Conservation (phyloP, 2,329 filamentous ascomycete genomes). For the Exophiala aquamarina region DNA sequence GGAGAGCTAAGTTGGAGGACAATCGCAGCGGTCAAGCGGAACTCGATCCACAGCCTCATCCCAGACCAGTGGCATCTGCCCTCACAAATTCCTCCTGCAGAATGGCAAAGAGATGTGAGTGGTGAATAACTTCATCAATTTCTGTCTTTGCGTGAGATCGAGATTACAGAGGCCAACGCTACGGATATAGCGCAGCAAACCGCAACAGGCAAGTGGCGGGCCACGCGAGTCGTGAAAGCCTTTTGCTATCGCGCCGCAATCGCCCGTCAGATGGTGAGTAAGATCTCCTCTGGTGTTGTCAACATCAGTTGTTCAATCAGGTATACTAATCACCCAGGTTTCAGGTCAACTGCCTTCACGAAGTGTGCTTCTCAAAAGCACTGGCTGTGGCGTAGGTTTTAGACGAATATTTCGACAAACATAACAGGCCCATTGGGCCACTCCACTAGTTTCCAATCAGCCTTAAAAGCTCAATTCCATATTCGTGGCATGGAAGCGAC, state of each 20-base stretch:
- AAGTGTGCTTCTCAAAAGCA: constrained; percentile 48
- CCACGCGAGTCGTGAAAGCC: constrained; percentile 25
- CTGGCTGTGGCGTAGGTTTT: constrained; percentile 58
- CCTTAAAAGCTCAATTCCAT: constrained; percentile 22
- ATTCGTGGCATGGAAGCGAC: constrained; percentile 29
- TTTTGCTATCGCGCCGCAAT: constrained; percentile 42
- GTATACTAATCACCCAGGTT: too few species aligned
- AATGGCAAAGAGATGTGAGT: constrained; percentile 56
- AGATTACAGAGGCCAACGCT: constrained; percentile 61
- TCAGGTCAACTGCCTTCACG: constrained; percentile 30
- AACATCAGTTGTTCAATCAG: too few species aligned
- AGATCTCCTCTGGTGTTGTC: too few species aligned
- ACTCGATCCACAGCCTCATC: constrained; percentile 52
- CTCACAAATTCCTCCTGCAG: constrained; percentile 44
- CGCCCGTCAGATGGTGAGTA: constrained; percentile 36
- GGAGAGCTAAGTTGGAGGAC: too few species aligned
- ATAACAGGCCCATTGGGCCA: constrained; percentile 27
- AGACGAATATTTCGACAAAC: constrained; percentile 46
- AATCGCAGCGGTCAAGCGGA: too few species aligned
- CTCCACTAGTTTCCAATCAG: constrained; percentile 6
- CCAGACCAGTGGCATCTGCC: constrained; percentile 55
- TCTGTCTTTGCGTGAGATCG: constrained; percentile 52
- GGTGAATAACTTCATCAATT: constrained; percentile 56
- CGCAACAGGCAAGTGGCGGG: constrained; percentile 7
- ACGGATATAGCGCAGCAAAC: constrained; percentile 29